phyloP scores from a whole-genome alignment of 495 filamentous ascomycete genomes.

The Alectoria sarmentosa region DNA sequence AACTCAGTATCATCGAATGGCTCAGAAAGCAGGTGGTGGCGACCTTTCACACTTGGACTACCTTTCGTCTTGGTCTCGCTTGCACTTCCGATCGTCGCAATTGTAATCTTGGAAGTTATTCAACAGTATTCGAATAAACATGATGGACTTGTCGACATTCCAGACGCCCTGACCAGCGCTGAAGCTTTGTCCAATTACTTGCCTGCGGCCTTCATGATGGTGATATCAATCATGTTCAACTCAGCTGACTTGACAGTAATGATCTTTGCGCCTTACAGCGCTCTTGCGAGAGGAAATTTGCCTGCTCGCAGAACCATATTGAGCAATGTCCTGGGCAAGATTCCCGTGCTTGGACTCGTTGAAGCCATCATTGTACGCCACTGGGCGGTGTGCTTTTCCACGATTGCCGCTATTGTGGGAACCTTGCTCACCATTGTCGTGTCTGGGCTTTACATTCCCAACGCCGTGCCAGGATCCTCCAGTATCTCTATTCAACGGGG shows the following conservation, averaged over 20 bases:
- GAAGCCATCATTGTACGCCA: not conserved
- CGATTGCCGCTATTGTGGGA: not conserved
- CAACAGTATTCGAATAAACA: not conserved
- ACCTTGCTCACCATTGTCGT: not conserved
- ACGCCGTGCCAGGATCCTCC: not conserved
- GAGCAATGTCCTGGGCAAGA: not conserved
- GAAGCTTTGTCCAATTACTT: not conserved
- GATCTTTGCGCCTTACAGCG: not conserved
- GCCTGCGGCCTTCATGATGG: slow-evolving; percentile 2
- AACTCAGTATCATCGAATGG: not conserved
- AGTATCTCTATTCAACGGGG: not conserved
- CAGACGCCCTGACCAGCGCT: not conserved
- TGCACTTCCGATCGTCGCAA: not conserved
- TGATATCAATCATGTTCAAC: not conserved
- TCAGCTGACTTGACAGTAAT: not conserved
- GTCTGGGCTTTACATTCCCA: not conserved
- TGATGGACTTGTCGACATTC: not conserved
- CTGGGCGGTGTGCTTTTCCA: not conserved
- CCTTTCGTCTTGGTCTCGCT: not conserved
- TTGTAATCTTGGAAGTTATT: not conserved
- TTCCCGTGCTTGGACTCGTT: not conserved
- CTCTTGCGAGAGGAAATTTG: not conserved
- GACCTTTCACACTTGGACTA: not conserved
- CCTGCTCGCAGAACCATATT: not conserved
- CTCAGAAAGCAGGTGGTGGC: not conserved